Evolutionary conservation across 1,284 basidiomycete genomes (phyloP).

Genomic region (Testicularia cyperi): DNA sequence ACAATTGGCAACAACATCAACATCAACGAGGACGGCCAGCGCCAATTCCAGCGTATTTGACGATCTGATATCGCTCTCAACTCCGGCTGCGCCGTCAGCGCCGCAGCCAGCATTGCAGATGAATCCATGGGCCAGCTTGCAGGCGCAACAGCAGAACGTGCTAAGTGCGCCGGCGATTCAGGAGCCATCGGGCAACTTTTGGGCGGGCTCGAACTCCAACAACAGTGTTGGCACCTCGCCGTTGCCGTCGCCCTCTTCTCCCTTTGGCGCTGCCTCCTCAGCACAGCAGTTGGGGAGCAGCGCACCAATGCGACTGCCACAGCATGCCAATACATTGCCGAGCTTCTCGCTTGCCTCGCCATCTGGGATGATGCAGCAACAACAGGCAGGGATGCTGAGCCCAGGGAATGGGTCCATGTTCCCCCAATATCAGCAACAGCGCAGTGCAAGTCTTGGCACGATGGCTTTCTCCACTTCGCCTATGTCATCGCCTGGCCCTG

Average conservation of each 20-base stretch:
- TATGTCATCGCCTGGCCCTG: constrained; percentile 11
- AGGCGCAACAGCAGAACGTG: constrained; percentile 32
- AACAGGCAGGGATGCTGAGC: constrained; percentile 15
- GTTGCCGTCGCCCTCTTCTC: constrained; percentile 1
- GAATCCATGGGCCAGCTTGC: constrained; percentile 36
- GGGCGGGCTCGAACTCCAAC: constrained; percentile 3
- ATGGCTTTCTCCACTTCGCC: constrained; percentile 35
- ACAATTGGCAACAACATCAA: not conserved
- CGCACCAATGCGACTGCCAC: constrained; percentile 7
- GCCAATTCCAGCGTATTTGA: constrained; percentile 40
- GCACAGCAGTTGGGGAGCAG: constrained; percentile 3
- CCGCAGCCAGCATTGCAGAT: constrained; percentile 36
- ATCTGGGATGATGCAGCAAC: not conserved
- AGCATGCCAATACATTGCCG: constrained; percentile 19
- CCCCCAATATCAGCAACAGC: constrained; percentile 25
- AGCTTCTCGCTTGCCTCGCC: not conserved
- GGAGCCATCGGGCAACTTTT: constrained; percentile 25
- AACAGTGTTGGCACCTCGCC: not conserved
- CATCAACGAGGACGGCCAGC: constrained; percentile 5
- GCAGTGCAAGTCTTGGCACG: constrained; percentile 23
- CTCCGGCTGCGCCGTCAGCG: constrained; percentile 6
- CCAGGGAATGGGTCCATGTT: constrained; percentile 13
- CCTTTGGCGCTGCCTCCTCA: constrained; percentile 15
- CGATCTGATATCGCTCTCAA: constrained; percentile 33
- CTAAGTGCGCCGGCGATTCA: constrained; percentile 31